Conservation (phyloP, 495 filamentous ascomycete genomes). For the Aspergillus bridgeri region DNA sequence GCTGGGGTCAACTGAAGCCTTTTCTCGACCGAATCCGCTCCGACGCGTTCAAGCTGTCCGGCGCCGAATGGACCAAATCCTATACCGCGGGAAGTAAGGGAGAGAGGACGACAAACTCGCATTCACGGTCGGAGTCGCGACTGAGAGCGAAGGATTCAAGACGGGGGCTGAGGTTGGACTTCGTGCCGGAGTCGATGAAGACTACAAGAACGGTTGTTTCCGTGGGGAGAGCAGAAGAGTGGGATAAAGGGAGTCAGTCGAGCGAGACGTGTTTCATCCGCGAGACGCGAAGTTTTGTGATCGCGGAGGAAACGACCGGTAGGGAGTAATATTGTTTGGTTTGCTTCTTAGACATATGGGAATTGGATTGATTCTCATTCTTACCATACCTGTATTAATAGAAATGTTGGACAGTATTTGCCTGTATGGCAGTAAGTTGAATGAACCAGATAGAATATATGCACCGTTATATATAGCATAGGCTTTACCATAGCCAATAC, state of each 20-base stretch:
- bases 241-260: slow-evolving; percentile 5
- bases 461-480: too few species aligned
- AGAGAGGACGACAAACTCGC: background rate
- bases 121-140: background rate
- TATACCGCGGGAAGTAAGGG: slow-evolving; percentile 8
- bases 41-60: slow-evolving; percentile 20
- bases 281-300: background rate
- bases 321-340: background rate
- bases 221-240: background rate
- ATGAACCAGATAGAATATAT: too few species aligned
- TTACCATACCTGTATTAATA: too few species aligned
- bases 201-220: slow-evolving; percentile 3
- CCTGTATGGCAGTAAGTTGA: too few species aligned
- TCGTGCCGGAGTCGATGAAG: slow-evolving; percentile 1
- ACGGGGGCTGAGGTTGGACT: background rate
- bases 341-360: too few species aligned
- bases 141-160: background rate
- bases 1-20: slow-evolving; percentile 29
- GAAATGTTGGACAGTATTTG: too few species aligned
- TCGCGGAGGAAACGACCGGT: background rate
- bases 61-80: slow-evolving; percentile 15
- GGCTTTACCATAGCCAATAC: too few species aligned
- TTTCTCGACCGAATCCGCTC: slow-evolving; percentile 27
- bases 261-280: slow-evolving; percentile 12
- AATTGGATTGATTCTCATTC: too few species aligned